Evolutionary conservation across 768 basidiomycete species (phyloP), one percentile per base, ranked within the genome.

Genomic region (Pisolithus tinctorius): DNA sequence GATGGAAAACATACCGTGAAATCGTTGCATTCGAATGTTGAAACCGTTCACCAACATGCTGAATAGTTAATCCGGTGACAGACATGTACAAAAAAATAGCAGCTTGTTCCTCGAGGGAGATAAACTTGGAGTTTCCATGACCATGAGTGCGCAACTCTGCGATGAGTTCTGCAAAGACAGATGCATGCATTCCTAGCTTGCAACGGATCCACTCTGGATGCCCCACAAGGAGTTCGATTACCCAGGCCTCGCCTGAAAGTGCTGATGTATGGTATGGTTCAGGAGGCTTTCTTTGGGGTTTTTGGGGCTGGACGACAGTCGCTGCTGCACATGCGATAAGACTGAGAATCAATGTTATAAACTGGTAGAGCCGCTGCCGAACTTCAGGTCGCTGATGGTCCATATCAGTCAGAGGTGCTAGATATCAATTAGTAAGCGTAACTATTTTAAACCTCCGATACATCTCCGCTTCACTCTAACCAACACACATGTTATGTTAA

Each of bases 261-360:
- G 50, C 50, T 27, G 63, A 63, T 1, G 55, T 63, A 36, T 63
- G 63, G 31, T 63, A 63, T 2, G 49, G 53, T 23, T 30, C 20
- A 34, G 51, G 38, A 3, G 27, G 1, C 27, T 29, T 29, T 29
- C 27, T 29, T 29, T 29, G 27, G 7, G 4, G 27, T 29, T 29
- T 1, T 20, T 20, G 20, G 20, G 20, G 20, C 20, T 20, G 20
- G 20, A 20, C 20, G 2, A 20, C 20, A 20, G 20, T 20, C 2
- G 20, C 20, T 20, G 20, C 20, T 20, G 20, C 20, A 20, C 20
- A 20, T 20, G 20, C 20, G 2, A 20, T 20, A 20, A 20, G 20
- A 20, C 20, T 20, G 20, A 20, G 20, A 20, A 20, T 20, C 20
- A 20, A 20, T 20, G 20, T 20, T 20, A 20, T 20, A 20, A 20